Base-by-base conservation (phyloP, 176 grass and related monocot genomes). In the Canna indica region DNA sequence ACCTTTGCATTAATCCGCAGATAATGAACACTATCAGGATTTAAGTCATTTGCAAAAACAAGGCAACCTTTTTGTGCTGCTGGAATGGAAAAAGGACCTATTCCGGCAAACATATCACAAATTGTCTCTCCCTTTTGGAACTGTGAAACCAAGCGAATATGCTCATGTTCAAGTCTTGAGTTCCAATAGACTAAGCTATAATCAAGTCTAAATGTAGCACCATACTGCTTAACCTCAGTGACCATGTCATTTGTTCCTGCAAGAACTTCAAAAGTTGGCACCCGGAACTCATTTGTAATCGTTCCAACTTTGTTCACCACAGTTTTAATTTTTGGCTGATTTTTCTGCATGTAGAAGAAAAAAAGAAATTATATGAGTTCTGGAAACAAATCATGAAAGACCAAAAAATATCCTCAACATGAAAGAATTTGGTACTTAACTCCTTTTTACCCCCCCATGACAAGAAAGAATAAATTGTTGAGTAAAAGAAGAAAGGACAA, bases 181-280 rank as follows among this genome's bases (percentile, higher is more conserved):
- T 99, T 99, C 94, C 94, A 99, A 71, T 99, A 99, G 70, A 99
- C 94, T 54, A 87, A 88, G 69, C 94, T 69, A 67, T 93, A 99
- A 84, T 99, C 86, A 52, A 99, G 86, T 82, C 27, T 99, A 79
- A 93, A 99, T 53, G 68, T 99, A 64, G 90, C 94, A 64, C 94
- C 89, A 71, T 93, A 93, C 78, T 99, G 89, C 75, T 99, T 99
- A 62, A 99, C 84, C 85, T 99, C 86, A 77, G 89, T 93, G 54
- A 90, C 78, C 86, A 93, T 87, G 79, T 83, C 80, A 12, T 67
- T 70, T 66, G 85, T 90, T 70, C 94, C 89, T 57, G 86, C 86
- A 76, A 93, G 85, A 81, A 99, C 83, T 79, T 93, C 94, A 57
- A 99, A 99, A 54, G 80, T 53, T 32, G 90, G 94, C 35, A 99